These are phyloP conservation scores for Artemisia annua DNA, from an alignment of 129 eudicot species.

Conservation along the genomic window DNA sequence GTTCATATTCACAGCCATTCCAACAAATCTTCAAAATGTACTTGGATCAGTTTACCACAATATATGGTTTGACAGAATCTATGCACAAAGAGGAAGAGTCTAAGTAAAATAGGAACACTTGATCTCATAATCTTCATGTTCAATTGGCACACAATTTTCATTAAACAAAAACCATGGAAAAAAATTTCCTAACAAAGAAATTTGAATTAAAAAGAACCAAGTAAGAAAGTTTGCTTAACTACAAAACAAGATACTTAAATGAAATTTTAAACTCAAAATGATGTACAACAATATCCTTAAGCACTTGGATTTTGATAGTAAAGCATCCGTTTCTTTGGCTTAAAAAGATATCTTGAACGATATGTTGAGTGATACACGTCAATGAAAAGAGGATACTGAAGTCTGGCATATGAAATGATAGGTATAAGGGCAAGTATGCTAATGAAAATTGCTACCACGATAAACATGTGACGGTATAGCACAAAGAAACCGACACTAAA, in stretches of 20 bases:
- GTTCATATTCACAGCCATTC: no score
- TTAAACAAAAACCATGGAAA: no score
- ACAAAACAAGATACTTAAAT: neutral
- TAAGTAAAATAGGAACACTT: no score
- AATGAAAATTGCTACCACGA: neutral
- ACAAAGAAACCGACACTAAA: slow-evolving; percentile 13
- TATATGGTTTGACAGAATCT: no score
- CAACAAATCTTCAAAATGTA: no score
- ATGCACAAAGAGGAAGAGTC: no score
- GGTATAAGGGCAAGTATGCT: slow-evolving; percentile 3
- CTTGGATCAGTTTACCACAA: no score
- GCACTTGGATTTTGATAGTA: neutral
- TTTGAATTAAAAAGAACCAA: no score
- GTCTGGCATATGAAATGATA: neutral
- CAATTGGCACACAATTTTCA: no score
- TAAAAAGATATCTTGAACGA: slow-evolving; percentile 7
- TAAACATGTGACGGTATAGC: slow-evolving; percentile 12
- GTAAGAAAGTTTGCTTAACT: no score
- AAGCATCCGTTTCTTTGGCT: slow-evolving; percentile 13
- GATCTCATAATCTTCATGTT: no score
- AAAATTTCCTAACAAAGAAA: no score
- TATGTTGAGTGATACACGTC: neutral
- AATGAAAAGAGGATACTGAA: slow-evolving; percentile 9
- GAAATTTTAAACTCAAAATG: neutral
- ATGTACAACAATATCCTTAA: neutral